These are phyloP conservation scores for Kalanchoe fedtschenkoi DNA, from an alignment of 164 flowering plant genomes.

Conservation along the genomic window DNA sequence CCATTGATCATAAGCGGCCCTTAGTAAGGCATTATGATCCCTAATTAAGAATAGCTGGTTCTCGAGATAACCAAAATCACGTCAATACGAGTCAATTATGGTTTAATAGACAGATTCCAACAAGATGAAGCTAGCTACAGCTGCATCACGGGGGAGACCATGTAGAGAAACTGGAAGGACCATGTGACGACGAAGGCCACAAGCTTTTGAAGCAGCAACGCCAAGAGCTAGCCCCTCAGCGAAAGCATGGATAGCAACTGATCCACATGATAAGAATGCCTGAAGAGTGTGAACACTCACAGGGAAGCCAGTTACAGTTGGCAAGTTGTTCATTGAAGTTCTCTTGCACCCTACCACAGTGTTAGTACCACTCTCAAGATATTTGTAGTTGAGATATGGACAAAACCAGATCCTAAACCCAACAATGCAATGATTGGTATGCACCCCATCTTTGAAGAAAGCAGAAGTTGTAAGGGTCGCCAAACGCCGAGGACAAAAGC, in stretches of 20 bases:
- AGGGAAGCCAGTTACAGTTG: conserved; percentile 31
- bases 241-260: conserved; percentile 12
- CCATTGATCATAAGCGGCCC: too few species aligned
- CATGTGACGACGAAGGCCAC: conserved; percentile 86
- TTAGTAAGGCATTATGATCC: too few species aligned
- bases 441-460: conserved; percentile 55
- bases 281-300: conserved; percentile 23
- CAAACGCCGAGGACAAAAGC: conserved; percentile 82
- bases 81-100: conserved; percentile 74
- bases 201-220: conserved; percentile 97
- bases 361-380: conserved; percentile 35
- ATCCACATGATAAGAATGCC: conserved; percentile 7
- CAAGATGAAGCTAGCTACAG: conserved; percentile 91
- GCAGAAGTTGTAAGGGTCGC: conserved; percentile 51
- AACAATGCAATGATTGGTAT: conserved; percentile 42
- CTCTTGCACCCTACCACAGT: conserved; percentile 45
- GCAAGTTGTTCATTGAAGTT: conserved; percentile 34
- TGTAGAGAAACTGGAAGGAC: conserved; percentile 60
- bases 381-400: conserved; percentile 40
- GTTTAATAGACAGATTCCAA: too few species aligned
- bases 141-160: conserved; percentile 92
- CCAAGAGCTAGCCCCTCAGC: conserved; percentile 22
- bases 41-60: too few species aligned
- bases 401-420: conserved; percentile 31
- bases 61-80: too few species aligned